A percentile compares a stretch with the other conserved stretches of the same genome.
Evolutionary conservation across 441 rosid genomes (phyloP).

Genomic region (Monsonia emarginata): DNA sequence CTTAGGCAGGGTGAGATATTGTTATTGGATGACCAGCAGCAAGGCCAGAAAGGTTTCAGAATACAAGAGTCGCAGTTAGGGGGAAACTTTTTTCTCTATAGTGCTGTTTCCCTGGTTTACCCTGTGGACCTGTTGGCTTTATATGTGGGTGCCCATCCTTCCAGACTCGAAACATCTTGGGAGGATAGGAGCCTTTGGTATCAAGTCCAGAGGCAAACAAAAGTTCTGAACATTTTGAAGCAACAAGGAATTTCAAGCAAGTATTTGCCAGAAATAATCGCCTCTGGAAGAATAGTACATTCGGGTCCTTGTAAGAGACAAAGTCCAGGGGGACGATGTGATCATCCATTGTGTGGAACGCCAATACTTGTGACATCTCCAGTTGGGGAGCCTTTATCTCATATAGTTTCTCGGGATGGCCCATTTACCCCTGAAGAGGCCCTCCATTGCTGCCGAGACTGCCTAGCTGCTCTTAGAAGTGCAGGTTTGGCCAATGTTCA

Average conservation of each 20-base stretch:
- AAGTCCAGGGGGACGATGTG: slow-evolving; percentile 39
- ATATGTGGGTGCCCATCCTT: slow-evolving; percentile 55
- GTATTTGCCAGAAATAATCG: slow-evolving; percentile 42
- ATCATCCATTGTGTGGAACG: slow-evolving; percentile 58
- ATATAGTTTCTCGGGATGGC: slow-evolving; percentile 33
- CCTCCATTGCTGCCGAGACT: slow-evolving; percentile 45
- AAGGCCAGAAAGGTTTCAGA: slow-evolving; percentile 40
- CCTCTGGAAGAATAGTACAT: slow-evolving; percentile 47
- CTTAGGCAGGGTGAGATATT: slow-evolving; percentile 37
- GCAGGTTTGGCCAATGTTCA: slow-evolving; percentile 43
- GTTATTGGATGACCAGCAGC: slow-evolving; percentile 38
- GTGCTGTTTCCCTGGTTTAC: slow-evolving; percentile 30
- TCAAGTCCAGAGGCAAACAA: slow-evolving; percentile 60
- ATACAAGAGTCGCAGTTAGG: slow-evolving; percentile 36
- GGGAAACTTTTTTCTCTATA: slow-evolving; percentile 36
- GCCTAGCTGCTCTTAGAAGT: slow-evolving; percentile 38
- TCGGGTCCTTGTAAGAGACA: slow-evolving; percentile 39
- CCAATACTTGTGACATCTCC: slow-evolving; percentile 52
- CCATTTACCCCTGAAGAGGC: slow-evolving; percentile 39
- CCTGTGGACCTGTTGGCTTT: slow-evolving; percentile 31
- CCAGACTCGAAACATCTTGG: slow-evolving; percentile 54
- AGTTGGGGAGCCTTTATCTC: slow-evolving; percentile 45
- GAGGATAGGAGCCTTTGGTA: slow-evolving; percentile 65
- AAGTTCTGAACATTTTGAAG: slow-evolving; percentile 47
- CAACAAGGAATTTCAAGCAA: slow-evolving; percentile 36